Base-by-base conservation (phyloP, 192 early-diverging fungal species). In the Linnemannia schmuckeri region DNA sequence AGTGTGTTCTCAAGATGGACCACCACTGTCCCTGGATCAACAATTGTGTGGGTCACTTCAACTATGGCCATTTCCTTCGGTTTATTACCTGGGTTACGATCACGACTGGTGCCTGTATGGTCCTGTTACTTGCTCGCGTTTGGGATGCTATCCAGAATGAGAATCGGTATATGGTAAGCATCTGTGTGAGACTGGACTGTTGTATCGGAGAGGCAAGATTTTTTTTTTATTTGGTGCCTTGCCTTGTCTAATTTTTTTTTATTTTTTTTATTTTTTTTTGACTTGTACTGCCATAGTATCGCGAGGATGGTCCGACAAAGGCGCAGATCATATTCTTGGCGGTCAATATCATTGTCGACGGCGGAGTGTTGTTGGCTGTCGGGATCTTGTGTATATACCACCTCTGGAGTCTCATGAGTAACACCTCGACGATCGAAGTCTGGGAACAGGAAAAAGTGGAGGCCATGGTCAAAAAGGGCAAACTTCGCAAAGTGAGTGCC, bases 1-100 rank as follows among this genome's bases (percentile, higher is more conserved):
- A 91, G 44, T 97, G 96, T 90, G 92, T 96, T 44, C 92, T 97
- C 72, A 96, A 94, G 78, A 96, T 97, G 95, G 96, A 97, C 77
- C 96, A 97, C 79, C 96, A 97, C 81, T 97, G 96, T 69, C 97
- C 97, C 10, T 99, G 97, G 97, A 93, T 97, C 80, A 92, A 94
- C 89, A 94, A 97, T 88, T 97, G 97, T 85, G 90, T 99, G 73
- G 95, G 96, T 69, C 89, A 95, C 89, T 88, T 80, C 75, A 94
- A 97, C 90, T 91, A 93, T 78, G 82, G 89, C 22, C 93, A 98
- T 84, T 95, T 95, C 87, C 49, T 97, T 33, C 95, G 97, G 3
- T 96, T 99, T 89, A 88, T 97, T 61, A 90, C 88, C 55, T 96
- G 92, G 55, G 94, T 95, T 9, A 92, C 86, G 69, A 27, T 95